A percentile compares a stretch with the other conserved stretches of the same genome.
phyloP scores from a whole-genome alignment of 805 yeast genomes.

The Alloascoidea africana region DNA sequence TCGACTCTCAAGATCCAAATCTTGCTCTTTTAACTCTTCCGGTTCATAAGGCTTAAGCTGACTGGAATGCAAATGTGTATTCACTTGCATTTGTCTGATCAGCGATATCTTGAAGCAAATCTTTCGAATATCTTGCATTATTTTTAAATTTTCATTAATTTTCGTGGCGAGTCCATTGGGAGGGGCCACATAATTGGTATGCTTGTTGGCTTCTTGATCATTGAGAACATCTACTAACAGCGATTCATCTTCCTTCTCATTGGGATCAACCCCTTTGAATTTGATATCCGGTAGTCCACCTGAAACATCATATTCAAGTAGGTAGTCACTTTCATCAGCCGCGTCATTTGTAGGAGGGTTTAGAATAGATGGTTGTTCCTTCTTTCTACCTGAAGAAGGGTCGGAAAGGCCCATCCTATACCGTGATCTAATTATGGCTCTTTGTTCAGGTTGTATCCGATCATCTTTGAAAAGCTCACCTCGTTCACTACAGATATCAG shows the following conservation, averaged over 20 bases:
- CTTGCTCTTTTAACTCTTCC: conserved; percentile 44
- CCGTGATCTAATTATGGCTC: conserved; percentile 3
- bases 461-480: conserved; percentile 47
- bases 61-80: conserved; percentile 56
- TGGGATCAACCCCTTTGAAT: conserved; percentile 37
- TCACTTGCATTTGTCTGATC: conserved; percentile 83
- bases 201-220: conserved; percentile 19
- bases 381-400: background rate
- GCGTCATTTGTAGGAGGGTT: conserved; percentile 5
- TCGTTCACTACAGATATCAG: conserved; percentile 57
- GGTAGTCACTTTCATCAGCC: conserved; percentile 28
- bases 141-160: conserved; percentile 48
- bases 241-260: conserved; percentile 13
- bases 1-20: conserved; percentile 73
- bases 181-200: conserved; percentile 25
- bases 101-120: conserved; percentile 79
- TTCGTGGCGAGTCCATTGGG: conserved; percentile 45
- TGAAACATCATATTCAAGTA: conserved; percentile 71
- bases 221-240: conserved; percentile 11
- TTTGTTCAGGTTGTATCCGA: conserved; percentile 36
- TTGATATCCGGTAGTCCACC: conserved; percentile 63
- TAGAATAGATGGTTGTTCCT: background rate
- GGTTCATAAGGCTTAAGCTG: conserved; percentile 60
- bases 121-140: conserved; percentile 80
- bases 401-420: conserved; percentile 1